Evolutionary conservation across 805 yeast species (phyloP).

Genomic region (Saccharomycopsis schoenii): DNA sequence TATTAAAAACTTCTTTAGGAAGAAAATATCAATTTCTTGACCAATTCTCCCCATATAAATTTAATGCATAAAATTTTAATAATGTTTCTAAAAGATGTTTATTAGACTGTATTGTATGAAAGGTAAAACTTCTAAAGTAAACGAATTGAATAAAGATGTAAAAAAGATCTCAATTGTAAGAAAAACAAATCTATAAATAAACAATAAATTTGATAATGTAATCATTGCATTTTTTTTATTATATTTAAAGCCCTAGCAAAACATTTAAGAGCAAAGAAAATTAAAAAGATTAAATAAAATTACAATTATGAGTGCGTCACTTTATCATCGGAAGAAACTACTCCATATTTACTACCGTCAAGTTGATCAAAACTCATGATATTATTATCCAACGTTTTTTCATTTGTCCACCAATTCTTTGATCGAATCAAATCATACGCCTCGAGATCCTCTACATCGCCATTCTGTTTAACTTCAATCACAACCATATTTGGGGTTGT

Average conservation of each 20-base stretch:
- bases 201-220: too few relatives aligned
- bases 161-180: neutral
- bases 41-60: neutral
- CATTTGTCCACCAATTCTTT: neutral
- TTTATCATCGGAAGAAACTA: neutral
- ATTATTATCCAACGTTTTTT: neutral
- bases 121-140: neutral
- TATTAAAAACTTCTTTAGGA: neutral
- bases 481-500: neutral
- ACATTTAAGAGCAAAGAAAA: neutral
- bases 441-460: neutral
- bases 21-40: neutral
- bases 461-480: neutral
- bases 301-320: neutral
- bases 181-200: too few relatives aligned
- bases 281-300: neutral
- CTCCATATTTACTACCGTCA: neutral
- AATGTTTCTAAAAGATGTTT: neutral
- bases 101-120: neutral
- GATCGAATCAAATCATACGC: neutral
- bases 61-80: neutral
- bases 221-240: too few relatives aligned
- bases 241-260: too few relatives aligned
- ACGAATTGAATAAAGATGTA: neutral
- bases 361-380: neutral